Percentiles rank a stretch among this genome's conserved stretches.
These are phyloP conservation scores for Saussurea involucrata DNA, from an alignment of 129 eudicot species.

Conservation along the genomic window DNA sequence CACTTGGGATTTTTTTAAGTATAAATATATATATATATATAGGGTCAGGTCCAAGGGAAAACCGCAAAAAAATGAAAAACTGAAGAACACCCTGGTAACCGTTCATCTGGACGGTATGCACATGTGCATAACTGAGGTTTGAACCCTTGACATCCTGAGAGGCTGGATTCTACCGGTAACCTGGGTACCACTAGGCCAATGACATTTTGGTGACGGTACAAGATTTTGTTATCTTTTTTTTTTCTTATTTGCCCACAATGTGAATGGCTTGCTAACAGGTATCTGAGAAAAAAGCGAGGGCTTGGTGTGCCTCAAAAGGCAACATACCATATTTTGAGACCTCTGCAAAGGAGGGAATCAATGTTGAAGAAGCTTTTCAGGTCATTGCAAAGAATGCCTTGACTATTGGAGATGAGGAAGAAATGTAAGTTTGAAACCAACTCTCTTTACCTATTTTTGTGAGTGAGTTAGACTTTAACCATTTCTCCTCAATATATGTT, in stretches of 20 bases:
- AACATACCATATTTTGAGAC: conserved; percentile 42
- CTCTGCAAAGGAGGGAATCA: conserved; percentile 71
- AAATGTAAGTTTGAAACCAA: conserved; percentile 45
- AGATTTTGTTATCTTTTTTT: too few species aligned
- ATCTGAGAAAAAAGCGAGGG: neutral
- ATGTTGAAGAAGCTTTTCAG: conserved; percentile 69
- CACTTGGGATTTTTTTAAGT: neutral
- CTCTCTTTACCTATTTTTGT: neutral
- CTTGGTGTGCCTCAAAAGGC: neutral
- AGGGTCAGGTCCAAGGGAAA: too few species aligned
- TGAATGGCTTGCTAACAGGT: neutral
- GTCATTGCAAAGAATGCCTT: conserved; percentile 68
- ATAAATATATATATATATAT: too few species aligned
- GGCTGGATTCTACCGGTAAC: too few species aligned
- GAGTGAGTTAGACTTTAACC: neutral
- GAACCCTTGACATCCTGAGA: too few species aligned
- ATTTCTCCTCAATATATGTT: neutral
- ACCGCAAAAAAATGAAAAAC: too few species aligned
- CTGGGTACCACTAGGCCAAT: too few species aligned
- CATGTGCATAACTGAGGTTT: too few species aligned
- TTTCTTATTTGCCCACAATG: too few species aligned
- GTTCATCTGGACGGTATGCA: too few species aligned
- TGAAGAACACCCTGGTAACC: too few species aligned
- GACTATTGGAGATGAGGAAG: conserved; percentile 73
- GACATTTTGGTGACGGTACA: too few species aligned